Conservation (phyloP, 2,329 filamentous ascomycete species). For the Teratosphaeria epicoccoides region DNA sequence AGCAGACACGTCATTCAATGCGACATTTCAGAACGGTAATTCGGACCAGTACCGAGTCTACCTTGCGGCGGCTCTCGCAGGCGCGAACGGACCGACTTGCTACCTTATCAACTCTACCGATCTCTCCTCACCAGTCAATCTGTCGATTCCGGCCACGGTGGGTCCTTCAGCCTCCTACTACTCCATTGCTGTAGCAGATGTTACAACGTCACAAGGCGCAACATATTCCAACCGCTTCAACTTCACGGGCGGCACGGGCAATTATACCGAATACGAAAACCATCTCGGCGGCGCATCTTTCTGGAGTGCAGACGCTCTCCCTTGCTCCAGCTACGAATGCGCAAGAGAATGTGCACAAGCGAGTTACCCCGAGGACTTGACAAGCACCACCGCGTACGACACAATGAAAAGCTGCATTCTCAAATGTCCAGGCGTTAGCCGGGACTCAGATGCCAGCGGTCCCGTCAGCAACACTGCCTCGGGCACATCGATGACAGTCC, state of each 20-base stretch:
- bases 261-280: slow-evolving; percentile 21
- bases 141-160: slow-evolving; percentile 24
- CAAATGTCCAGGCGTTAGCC: slow-evolving; percentile 19
- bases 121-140: slow-evolving; percentile 17
- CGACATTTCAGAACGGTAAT: slow-evolving; percentile 23
- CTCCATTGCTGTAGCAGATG: slow-evolving; percentile 20
- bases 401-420: slow-evolving; percentile 21
- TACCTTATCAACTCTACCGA: slow-evolving; percentile 25
- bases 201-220: slow-evolving; percentile 14
- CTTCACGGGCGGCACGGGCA: slow-evolving; percentile 18
- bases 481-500: neutral
- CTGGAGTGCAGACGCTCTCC: slow-evolving; percentile 20
- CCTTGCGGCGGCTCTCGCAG: slow-evolving; percentile 24
- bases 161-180: slow-evolving; percentile 24
- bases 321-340: slow-evolving; percentile 20
- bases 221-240: slow-evolving; percentile 20
- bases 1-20: slow-evolving; percentile 20
- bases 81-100: slow-evolving; percentile 25
- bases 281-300: slow-evolving; percentile 20
- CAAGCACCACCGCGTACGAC: slow-evolving; percentile 13
- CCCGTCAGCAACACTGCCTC: slow-evolving; percentile 1
- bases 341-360: slow-evolving; percentile 21
- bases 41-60: slow-evolving; percentile 23
- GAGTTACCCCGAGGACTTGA: slow-evolving; percentile 19
- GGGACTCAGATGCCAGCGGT: slow-evolving; percentile 10